Conservation (phyloP, 2,329 filamentous ascomycete genomes). For the Helotiales sp. region DNA sequence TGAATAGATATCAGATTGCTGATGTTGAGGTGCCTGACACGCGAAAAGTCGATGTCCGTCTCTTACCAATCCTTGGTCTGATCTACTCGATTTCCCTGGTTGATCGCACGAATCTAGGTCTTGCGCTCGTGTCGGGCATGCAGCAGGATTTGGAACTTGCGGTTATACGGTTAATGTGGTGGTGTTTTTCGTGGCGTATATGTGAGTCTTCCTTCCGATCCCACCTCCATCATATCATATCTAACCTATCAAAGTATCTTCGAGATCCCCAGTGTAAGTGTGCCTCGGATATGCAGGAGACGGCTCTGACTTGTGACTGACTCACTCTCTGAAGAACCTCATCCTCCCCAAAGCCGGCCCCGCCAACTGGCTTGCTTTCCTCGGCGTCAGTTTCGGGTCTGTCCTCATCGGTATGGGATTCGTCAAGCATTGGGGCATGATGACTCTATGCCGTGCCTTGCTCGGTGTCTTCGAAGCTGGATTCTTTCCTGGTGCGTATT, state of each 20-base stretch:
- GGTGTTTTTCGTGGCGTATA: constrained; percentile 13
- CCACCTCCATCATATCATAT: neutral
- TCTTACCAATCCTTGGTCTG: constrained; percentile 63
- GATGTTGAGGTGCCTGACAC: neutral
- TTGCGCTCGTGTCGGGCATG: constrained; percentile 69
- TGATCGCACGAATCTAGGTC: constrained; percentile 76
- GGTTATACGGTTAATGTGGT: constrained; percentile 15
- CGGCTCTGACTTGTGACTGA: neutral
- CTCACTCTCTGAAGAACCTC: constrained; percentile 1
- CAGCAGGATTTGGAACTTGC: neutral
- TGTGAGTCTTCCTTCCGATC: neutral
- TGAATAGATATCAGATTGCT: neutral
- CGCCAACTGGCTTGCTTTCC: constrained; percentile 16
- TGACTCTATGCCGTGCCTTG: constrained; percentile 28
- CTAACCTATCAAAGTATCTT: neutral
- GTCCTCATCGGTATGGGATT: constrained; percentile 39
- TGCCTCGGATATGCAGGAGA: neutral
- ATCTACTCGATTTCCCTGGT: constrained; percentile 79
- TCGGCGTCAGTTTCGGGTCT: constrained; percentile 11
- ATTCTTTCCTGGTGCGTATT: constrained; percentile 27
- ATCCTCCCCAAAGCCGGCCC: constrained; percentile 13
- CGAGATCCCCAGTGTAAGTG: constrained; percentile 15
- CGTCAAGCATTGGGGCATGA: constrained; percentile 32
- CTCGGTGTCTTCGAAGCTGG: constrained; percentile 32
- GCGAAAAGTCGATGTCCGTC: constrained; percentile 67